These are phyloP conservation scores for Thielaviopsis ethacetica DNA, from an alignment of 2,329 filamentous ascomycete genomes.

Conservation along the genomic window DNA sequence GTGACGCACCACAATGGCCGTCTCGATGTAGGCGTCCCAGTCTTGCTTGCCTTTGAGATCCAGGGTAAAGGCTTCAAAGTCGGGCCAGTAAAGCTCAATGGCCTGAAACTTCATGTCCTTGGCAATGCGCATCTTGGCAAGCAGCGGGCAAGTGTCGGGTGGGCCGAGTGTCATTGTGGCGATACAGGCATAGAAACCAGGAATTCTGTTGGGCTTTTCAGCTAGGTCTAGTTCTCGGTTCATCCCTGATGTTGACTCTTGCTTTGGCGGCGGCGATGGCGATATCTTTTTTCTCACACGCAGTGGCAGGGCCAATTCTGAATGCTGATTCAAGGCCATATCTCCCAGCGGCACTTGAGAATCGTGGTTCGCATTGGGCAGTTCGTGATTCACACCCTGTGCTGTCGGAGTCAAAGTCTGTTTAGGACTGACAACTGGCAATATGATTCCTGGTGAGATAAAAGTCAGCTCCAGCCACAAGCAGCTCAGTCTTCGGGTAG, in stretches of 20 bases:
- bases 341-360: no score
- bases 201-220: neutral
- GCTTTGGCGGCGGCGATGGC: no score
- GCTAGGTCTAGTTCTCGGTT: neutral
- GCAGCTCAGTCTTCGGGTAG: no score
- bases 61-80: conserved; percentile 11
- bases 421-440: no score
- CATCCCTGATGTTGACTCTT: neutral
- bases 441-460: no score
- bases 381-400: no score
- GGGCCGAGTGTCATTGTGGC: conserved; percentile 15
- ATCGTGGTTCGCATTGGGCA: no score
- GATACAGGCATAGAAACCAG: conserved; percentile 12
- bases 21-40: neutral
- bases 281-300: no score
- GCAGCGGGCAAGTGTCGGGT: conserved; percentile 11
- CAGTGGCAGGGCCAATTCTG: no score
- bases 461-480: no score
- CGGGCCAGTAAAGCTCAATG: conserved; percentile 15
- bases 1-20: conserved; percentile 5
- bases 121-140: conserved; percentile 13
- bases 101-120: conserved; percentile 12
- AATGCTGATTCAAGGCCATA: no score
- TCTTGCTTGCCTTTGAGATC: neutral
- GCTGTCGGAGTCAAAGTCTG: no score